Evolutionary conservation across 257 asterid species (phyloP).

Genomic region (Coffea eugenioides): DNA sequence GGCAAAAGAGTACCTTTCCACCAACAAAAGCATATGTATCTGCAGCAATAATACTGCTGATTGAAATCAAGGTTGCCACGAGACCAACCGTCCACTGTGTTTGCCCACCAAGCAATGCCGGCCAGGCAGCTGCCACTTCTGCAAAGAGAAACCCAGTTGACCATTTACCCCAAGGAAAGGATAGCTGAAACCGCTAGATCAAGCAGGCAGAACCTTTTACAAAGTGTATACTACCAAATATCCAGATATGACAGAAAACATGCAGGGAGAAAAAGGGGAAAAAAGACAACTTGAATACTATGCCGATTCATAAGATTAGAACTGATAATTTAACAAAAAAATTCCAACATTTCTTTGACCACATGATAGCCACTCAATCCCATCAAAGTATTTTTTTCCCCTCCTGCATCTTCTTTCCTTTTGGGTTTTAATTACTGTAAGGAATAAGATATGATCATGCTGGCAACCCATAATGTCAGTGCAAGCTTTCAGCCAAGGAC

Average conservation of each 20-base stretch:
- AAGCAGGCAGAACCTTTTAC: constrained; percentile 1
- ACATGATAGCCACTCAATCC: neutral
- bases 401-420: neutral
- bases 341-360: neutral
- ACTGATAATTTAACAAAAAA: neutral
- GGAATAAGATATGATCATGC: neutral
- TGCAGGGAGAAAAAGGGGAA: neutral
- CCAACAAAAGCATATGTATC: constrained; percentile 93
- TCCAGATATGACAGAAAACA: neutral
- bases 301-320: neutral
- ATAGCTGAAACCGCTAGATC: constrained; percentile 1
- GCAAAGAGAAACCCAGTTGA: constrained; percentile 19
- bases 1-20: constrained; percentile 63
- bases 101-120: constrained; percentile 83
- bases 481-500: neutral
- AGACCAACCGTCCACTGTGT: constrained; percentile 97
- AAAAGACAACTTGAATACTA: neutral
- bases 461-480: neutral
- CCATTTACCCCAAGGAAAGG: neutral
- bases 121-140: constrained; percentile 84
- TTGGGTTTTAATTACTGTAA: neutral
- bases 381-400: neutral
- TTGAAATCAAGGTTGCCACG: constrained; percentile 82
- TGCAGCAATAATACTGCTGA: constrained; percentile 94
- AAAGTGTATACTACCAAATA: neutral